Evolutionary conservation across 2,329 filamentous ascomycete genomes (phyloP), one percentile per base, ranked within the genome.

Genomic region (Sarocladium kiliense): DNA sequence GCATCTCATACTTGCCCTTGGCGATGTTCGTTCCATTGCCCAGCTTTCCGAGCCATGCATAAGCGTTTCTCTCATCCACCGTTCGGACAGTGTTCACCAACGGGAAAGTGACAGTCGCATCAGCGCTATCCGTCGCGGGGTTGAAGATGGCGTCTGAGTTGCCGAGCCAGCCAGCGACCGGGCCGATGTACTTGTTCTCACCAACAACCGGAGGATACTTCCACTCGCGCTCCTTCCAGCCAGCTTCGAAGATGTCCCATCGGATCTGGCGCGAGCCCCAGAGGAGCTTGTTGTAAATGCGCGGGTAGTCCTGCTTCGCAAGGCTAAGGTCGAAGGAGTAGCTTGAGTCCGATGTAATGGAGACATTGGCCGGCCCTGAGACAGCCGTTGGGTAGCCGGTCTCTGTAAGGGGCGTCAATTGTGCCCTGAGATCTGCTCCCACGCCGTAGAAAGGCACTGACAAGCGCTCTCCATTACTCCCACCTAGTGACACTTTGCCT

Each of bases 191-290:
- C 54, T 55, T 55, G 54, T 55, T 44, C 25, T 47, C 18, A 32
- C 54, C 54, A 18, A 30, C 30, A 2, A 50, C 42, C n/a, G 54
- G 71, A 4, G 70, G 71, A 51, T 71, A 71, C 21, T 57, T 55
- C 70, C 69, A 72, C 23, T 68, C 59, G 6, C 61, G 55, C 53
- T 69, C 65, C 0, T 56, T 62, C 57, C 64, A 71, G 36, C 61
- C 54, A 0, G 56, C 59, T n/a, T 68, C 60, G 56, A 68, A 70
- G 18, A 56, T 44, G 19, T 64, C 59, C 56, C 58, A 51, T 14
- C 55, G 36, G 36, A 56, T 30, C 34, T 56, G 56, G n/a, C 60
- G 56, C 0, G 62, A 58, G 19, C 63, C 63, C 60, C 60, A 65
- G 36, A 58, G 49, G 19, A 64, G 57, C 41, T 58, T 60, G 54